Percentiles rank a stretch among this genome's conserved stretches.
Evolutionary conservation across 2,329 filamentous ascomycete genomes (phyloP).

Genomic region (Talaromyces atroroseus): DNA sequence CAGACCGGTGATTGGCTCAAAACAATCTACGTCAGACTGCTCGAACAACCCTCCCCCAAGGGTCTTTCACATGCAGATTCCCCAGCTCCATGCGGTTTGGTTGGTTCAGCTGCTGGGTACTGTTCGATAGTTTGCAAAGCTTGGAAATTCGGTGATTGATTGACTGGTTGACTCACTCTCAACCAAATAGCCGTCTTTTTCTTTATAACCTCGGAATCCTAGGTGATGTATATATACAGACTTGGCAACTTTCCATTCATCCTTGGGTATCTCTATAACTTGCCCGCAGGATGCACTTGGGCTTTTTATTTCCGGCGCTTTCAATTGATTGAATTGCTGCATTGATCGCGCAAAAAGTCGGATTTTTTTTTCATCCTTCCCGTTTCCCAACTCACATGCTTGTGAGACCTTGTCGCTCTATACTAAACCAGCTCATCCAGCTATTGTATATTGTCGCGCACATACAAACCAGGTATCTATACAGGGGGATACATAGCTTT

Average conservation of each 20-base stretch:
- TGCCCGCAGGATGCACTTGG: neutral
- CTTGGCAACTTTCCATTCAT: too few species aligned
- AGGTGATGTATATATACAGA: neutral
- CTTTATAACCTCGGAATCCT: neutral
- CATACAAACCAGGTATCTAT: neutral
- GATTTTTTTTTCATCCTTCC: neutral
- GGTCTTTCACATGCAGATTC: neutral
- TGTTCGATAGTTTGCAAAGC: neutral
- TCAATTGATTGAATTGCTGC: neutral
- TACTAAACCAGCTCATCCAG: neutral
- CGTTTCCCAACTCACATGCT: neutral
- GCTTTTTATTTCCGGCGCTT: neutral
- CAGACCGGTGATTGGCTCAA: neutral
- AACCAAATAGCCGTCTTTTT: neutral
- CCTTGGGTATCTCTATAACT: neutral
- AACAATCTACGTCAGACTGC: neutral
- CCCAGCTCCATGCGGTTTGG: neutral
- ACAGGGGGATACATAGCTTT: neutral
- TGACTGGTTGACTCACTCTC: neutral
- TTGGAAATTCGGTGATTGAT: neutral
- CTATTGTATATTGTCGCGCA: neutral
- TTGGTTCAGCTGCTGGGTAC: neutral
- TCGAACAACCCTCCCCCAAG: neutral
- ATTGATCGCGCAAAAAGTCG: neutral
- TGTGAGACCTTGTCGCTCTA: neutral